Evolutionary conservation across 1,139 yeast genomes (phyloP).

Genomic region (Yamadazyma spencermartinsiae): DNA sequence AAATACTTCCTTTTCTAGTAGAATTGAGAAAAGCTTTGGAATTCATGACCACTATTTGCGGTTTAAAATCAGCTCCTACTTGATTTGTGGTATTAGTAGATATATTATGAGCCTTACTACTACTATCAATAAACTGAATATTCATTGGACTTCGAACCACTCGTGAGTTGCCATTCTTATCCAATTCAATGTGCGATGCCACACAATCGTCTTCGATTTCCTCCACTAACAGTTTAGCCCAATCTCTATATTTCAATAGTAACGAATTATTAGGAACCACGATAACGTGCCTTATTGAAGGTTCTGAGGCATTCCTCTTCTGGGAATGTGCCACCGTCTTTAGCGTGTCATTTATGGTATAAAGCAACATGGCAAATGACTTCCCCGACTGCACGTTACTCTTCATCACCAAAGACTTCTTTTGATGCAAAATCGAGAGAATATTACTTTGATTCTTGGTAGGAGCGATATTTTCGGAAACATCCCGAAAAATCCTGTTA

Average conservation of each 20-base stretch:
- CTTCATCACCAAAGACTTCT: constrained; percentile 19
- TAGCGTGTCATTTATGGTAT: constrained; percentile 24
- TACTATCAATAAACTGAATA: constrained; percentile 17
- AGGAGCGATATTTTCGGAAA: constrained; percentile 20
- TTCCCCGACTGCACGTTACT: constrained; percentile 25
- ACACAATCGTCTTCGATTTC: constrained; percentile 26
- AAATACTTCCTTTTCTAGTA: too few relatives aligned
- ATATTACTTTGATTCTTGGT: constrained; percentile 25
- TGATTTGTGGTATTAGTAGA: constrained; percentile 5
- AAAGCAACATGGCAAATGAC: constrained; percentile 22
- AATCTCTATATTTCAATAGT: constrained; percentile 21
- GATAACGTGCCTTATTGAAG: constrained; percentile 15
- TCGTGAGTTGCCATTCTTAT: constrained; percentile 2
- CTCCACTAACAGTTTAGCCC: constrained; percentile 15
- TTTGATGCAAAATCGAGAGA: constrained; percentile 18
- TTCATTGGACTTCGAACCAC: constrained; percentile 24
- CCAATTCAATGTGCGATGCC: constrained; percentile 17
- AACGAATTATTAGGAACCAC: constrained; percentile 29
- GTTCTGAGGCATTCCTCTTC: constrained; percentile 17
- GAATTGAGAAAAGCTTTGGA: constrained; percentile 3
- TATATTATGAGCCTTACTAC: constrained; percentile 2
- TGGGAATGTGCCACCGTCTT: not conserved
- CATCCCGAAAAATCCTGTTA: constrained; percentile 17
- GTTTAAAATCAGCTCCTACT: constrained; percentile 6
- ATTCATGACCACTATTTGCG: constrained; percentile 26